Evolutionary conservation across 2,329 filamentous ascomycete species (phyloP).

Genomic region (Pestalotiopsis sp.): DNA sequence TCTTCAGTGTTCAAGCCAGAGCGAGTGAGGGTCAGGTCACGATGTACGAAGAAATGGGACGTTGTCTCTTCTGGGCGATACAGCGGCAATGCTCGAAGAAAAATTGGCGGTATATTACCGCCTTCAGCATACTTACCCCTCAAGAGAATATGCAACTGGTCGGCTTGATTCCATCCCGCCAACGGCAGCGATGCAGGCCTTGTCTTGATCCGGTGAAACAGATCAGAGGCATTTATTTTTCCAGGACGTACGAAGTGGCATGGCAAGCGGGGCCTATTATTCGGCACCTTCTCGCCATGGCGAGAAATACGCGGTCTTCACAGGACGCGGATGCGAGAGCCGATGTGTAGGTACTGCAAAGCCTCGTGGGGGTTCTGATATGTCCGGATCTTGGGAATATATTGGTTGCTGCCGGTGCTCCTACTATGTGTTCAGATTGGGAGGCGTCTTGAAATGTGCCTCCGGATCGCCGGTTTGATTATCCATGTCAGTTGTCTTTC

Average conservation of each 20-base stretch:
- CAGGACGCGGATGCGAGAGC: background rate
- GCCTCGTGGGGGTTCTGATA: background rate
- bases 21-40: background rate
- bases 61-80: background rate
- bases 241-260: background rate
- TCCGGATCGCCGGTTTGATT: background rate
- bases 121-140: background rate
- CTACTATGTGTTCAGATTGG: background rate
- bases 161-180: background rate
- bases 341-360: background rate
- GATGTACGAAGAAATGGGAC: background rate
- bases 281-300: background rate
- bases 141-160: background rate
- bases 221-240: background rate
- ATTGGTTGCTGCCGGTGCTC: background rate
- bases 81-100: background rate
- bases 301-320: background rate
- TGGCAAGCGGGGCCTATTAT: background rate
- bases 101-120: background rate
- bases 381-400: background rate
- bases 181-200: background rate
- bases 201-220: background rate
- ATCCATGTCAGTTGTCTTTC: background rate
- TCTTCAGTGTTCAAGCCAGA: background rate
- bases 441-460: background rate